phyloP scores from a whole-genome alignment of 306 rosid genomes.

The Crotalaria pallida region DNA sequence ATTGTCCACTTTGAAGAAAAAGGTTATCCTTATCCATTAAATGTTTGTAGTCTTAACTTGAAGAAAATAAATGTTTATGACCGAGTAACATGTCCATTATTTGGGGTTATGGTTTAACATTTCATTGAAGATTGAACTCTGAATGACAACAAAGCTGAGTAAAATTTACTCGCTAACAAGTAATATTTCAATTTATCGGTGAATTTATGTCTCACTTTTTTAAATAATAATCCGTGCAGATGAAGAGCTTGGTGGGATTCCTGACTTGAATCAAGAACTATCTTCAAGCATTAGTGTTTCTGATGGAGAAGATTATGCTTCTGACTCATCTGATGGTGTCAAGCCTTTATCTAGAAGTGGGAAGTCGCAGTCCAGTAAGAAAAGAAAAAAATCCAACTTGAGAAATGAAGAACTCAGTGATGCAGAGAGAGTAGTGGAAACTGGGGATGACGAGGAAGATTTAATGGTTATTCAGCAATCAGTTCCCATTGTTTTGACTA shows the following conservation, averaged over 20 bases:
- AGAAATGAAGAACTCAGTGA: not conserved
- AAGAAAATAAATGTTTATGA: not conserved
- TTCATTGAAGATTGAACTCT: not conserved
- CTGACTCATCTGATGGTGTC: not conserved
- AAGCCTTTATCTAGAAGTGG: not conserved
- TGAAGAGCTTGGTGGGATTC: not conserved
- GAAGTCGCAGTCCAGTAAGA: not conserved
- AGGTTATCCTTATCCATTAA: not conserved
- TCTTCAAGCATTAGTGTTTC: not conserved
- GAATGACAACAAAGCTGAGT: not conserved
- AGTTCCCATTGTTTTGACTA: not conserved
- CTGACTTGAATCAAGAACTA: conserved; percentile 10
- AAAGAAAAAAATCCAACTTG: not conserved
- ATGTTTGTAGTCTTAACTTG: not conserved
- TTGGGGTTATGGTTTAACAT: not conserved
- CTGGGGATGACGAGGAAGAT: not conserved
- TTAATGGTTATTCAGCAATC: not conserved
- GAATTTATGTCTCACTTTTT: not conserved
- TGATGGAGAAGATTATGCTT: not conserved
- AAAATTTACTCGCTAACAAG: too few relatives aligned
- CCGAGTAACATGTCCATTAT: not conserved
- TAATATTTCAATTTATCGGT: not conserved
- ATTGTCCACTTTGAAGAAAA: not conserved
- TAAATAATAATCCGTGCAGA: not conserved
- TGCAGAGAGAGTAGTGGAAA: not conserved